These are phyloP conservation scores for Peniophora sp. DNA, from an alignment of 1,284 basidiomycete genomes.

Conservation along the genomic window DNA sequence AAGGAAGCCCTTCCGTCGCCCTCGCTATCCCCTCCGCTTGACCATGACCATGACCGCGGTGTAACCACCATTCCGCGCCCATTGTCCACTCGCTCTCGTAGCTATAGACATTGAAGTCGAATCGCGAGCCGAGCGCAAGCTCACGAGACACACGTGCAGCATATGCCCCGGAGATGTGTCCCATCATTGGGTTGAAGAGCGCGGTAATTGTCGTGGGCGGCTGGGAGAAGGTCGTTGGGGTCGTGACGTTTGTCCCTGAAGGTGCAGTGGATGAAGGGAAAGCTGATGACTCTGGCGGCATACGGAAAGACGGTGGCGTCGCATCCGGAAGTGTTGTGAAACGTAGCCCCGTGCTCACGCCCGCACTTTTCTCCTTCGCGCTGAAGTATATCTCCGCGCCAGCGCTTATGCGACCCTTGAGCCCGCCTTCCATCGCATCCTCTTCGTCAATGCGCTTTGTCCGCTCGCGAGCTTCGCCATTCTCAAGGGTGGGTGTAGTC, in stretches of 20 bases:
- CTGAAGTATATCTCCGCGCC: slow-evolving; percentile 95
- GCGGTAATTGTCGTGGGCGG: slow-evolving; percentile 93
- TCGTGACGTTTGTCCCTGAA: slow-evolving; percentile 14
- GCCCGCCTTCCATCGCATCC: slow-evolving; percentile 82
- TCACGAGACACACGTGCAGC: slow-evolving; percentile 83
- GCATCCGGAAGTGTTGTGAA: slow-evolving; percentile 86
- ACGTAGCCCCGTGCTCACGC: slow-evolving; percentile 89
- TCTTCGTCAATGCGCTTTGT: slow-evolving; percentile 81
- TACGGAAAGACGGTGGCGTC: slow-evolving; percentile 54
- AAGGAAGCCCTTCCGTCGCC: slow-evolving; percentile 10
- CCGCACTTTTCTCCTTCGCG: slow-evolving; percentile 87
- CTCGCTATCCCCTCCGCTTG: slow-evolving; percentile 7
- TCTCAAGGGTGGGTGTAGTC: slow-evolving; percentile 23
- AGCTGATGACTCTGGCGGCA: slow-evolving; percentile 29
- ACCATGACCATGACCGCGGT: slow-evolving; percentile 30
- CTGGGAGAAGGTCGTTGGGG: slow-evolving; percentile 38
- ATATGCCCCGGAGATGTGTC: slow-evolving; percentile 89
- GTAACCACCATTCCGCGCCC: slow-evolving; percentile 92
- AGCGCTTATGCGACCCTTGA: slow-evolving; percentile 84
- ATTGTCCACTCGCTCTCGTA: slow-evolving; percentile 95
- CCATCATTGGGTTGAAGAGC: slow-evolving; percentile 94
- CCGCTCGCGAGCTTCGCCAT: slow-evolving; percentile 23
- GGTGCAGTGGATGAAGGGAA: slow-evolving; percentile 16
- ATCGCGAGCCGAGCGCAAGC: slow-evolving; percentile 84
- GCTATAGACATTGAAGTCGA: slow-evolving; percentile 95